Conservation (phyloP, 192 early-diverging fungal genomes). For the Funneliformis geosporum region DNA sequence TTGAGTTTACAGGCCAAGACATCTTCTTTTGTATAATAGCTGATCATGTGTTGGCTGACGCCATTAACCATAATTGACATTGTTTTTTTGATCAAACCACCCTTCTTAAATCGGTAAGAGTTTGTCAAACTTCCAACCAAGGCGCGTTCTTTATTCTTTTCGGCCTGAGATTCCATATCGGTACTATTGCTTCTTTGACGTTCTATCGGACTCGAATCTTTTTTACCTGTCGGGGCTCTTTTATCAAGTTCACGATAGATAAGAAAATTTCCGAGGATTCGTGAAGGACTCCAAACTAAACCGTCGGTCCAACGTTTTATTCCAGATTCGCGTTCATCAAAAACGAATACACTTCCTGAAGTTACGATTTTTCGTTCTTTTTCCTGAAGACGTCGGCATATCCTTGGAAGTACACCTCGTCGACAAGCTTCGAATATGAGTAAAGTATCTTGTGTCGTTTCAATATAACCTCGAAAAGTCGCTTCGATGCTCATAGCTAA, state of each 20-base stretch:
- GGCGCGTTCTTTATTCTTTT: constrained; percentile 56
- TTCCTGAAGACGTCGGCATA: constrained; percentile 72
- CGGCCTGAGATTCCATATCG: constrained; percentile 43
- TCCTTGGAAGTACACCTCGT: constrained; percentile 63
- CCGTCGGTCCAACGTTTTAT: constrained; percentile 91
- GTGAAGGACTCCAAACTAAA: constrained; percentile 78
- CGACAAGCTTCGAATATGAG: constrained; percentile 79
- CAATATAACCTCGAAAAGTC: constrained; percentile 68
- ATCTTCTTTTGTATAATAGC: constrained; percentile 60
- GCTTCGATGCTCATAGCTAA: constrained; percentile 50
- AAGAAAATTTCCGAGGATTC: constrained; percentile 79
- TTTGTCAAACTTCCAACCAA: constrained; percentile 59
- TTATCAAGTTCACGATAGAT: constrained; percentile 76
- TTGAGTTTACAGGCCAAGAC: constrained; percentile 51
- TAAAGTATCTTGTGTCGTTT: constrained; percentile 76
- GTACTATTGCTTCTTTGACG: constrained; percentile 26
- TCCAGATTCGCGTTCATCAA: constrained; percentile 80
- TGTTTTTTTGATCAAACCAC: constrained; percentile 77
- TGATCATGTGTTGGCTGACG: constrained; percentile 61
- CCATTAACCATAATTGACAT: constrained; percentile 73
- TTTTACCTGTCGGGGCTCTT: constrained; percentile 45
- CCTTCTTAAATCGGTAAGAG: constrained; percentile 57
- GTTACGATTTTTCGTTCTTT: constrained; percentile 68
- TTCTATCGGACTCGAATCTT: constrained; percentile 52
- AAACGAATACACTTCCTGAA: constrained; percentile 82